Base-by-base conservation (phyloP, 2,329 filamentous ascomycete genomes). In the Neonectria faginata region DNA sequence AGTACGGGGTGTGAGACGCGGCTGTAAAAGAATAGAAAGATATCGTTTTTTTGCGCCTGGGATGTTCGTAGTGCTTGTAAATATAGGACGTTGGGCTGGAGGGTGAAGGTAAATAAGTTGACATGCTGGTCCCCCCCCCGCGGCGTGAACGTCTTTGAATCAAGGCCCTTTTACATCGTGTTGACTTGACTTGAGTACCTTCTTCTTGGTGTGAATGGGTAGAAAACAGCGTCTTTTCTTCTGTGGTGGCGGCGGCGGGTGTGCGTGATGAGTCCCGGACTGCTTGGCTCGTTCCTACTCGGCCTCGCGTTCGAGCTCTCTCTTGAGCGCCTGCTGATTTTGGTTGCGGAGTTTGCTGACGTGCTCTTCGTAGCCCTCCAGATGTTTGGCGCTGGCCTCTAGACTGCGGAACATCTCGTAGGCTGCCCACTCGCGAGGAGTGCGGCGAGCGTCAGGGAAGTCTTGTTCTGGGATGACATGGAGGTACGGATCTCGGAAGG, bases 1-100 rank as follows among this genome's bases (percentile, higher is more conserved):
- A 85, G 65, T 89, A 89, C 71, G 87, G 87, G 60, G 82, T 77
- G 74, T 89, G 80, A 80, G 70, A 60, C 65, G 68, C 41, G 67
- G 70, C 64, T 77, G 75, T 75, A 80, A 74, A 73, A 75, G 76
- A 77, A 79, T 75, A 77, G 72, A 78, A 76, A 75, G 67, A 72
- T 70, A 76, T 73, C 69, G 68, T 74, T 73, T 72, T 72, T 71
- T 67, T 62, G 58, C 66, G 70, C 67, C 67, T 72, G 73, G 70
- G 72, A 70, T 75, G 74, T 73, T 71, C 66, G 66, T 67, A 73
- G 71, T 75, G 74, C 68, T 74, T 81, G 79, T 80, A 80, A 73
- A 81, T 80, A 80, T 79, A 79, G 69, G 73, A 78, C 69, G 73
- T 74, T 60, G 62, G 70, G 67, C 65, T 70, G 69, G 67, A 74